Conservation (phyloP, 2,329 filamentous ascomycete species). For the Penicillium sp. region DNA sequence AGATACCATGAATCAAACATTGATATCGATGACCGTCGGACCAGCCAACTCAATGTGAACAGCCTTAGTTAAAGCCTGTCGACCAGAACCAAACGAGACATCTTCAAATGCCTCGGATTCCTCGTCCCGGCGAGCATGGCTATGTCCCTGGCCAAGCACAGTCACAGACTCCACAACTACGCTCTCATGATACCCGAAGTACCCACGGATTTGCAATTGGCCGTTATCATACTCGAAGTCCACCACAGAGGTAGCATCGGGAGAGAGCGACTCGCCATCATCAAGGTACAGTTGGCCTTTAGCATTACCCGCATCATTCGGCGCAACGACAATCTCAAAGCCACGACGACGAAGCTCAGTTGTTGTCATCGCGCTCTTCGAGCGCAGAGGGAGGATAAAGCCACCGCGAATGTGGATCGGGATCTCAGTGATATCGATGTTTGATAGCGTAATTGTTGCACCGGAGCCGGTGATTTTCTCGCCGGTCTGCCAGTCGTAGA, state of each 20-base stretch:
- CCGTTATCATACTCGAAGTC: slow-evolving; percentile 60
- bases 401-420: slow-evolving; percentile 66
- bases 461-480: slow-evolving; percentile 49
- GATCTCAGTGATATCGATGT: slow-evolving; percentile 55
- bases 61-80: slow-evolving; percentile 25
- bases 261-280: slow-evolving; percentile 69
- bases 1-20: neutral
- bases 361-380: slow-evolving; percentile 58
- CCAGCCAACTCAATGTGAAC: slow-evolving; percentile 25
- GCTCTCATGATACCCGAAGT: slow-evolving; percentile 26
- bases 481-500: slow-evolving; percentile 63
- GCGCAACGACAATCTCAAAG: slow-evolving; percentile 71
- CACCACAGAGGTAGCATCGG: slow-evolving; percentile 57
- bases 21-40: slow-evolving; percentile 10
- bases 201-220: slow-evolving; percentile 32
- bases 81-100: slow-evolving; percentile 13
- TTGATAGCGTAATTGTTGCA: slow-evolving; percentile 42
- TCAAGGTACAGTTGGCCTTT: slow-evolving; percentile 72
- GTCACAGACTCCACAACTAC: slow-evolving; percentile 36
- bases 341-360: slow-evolving; percentile 61
- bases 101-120: neutral
- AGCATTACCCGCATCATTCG: slow-evolving; percentile 63
- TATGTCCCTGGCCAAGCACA: slow-evolving; percentile 28
- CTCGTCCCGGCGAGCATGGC: slow-evolving; percentile 6
- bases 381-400: slow-evolving; percentile 59